Base-by-base conservation (phyloP, 192 early-diverging fungal species). In the Coemansia sp. region DNA sequence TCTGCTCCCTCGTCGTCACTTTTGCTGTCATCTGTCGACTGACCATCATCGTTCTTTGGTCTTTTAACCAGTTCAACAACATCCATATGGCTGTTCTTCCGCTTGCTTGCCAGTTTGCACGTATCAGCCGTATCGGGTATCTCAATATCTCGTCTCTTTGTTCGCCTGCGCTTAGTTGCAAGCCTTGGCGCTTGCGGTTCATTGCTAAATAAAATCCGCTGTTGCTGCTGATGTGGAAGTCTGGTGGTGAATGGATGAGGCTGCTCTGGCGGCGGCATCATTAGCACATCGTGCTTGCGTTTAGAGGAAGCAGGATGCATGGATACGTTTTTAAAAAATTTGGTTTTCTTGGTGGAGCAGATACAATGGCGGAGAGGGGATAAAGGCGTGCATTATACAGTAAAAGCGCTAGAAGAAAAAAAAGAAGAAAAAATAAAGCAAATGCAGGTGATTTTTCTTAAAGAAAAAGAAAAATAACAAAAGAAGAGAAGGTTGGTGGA, bases 271-370 rank as follows among this genome's bases (percentile, higher is more conserved):
- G 61, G 61, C 11, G 17, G 36, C 41, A 62, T 39, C 28, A 39
- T 18, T 62, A 62, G 20, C 17, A 34, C 67, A 20, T 61, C 59
- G 18, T 53, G 18, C 59, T 68, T 68, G 48, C 67, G 67, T 18
- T 68, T 68, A 45, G 58, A 59, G 32, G 15, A 68, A 5, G 18
- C 41, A 34, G 41, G 15, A 14, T 51, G 48, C n/a, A 35, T 59
- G 65, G n/a, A 28, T 61, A 36, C 20, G 18, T 33, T 61, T n/a
- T 38, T 14, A n/a, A 22, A 34, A 55, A 28, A 37, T 1, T 5
- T 33, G 35, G n/a, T 39, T 12, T 12, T 0, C 0, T 3, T 48
- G 45, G 12, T 41, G 17, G 45, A 5, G 0, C 9, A 12, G 17
- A 5, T 15, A 12, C 9, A 12, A 12, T 48, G 14, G 14, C 9